phyloP scores from a whole-genome alignment of 768 basidiomycete species.

The Amanita polypyramis region DNA sequence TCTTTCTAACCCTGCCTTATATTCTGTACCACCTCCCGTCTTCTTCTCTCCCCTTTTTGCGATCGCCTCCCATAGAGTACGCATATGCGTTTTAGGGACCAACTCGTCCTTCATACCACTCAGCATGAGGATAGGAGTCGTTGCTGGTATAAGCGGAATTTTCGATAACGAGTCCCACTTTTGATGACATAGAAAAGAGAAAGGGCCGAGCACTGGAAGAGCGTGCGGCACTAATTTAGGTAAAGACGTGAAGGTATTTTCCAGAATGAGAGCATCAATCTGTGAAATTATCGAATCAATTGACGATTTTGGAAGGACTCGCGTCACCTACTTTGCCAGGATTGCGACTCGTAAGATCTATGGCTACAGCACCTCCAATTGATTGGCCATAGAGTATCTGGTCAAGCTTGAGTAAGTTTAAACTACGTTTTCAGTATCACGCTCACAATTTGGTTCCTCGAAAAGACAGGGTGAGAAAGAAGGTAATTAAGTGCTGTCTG shows the following conservation, averaged over 20 bases:
- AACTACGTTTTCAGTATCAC: background rate
- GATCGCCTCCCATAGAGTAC: conserved; percentile 55
- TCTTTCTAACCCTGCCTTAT: conserved; percentile 39
- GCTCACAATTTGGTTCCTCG: conserved; percentile 58
- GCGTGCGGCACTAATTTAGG: conserved; percentile 73
- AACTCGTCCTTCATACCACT: conserved; percentile 66
- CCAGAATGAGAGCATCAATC: conserved; percentile 75
- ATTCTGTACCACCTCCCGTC: conserved; percentile 24
- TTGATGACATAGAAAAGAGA: conserved; percentile 77
- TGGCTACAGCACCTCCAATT: conserved; percentile 88
- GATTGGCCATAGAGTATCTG: conserved; percentile 77
- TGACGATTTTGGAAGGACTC: background rate
- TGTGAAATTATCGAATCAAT: conserved; percentile 16
- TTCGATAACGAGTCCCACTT: conserved; percentile 77
- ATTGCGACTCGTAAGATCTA: conserved; percentile 78
- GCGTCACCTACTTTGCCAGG: conserved; percentile 42
- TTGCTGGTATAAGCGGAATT: conserved; percentile 48
- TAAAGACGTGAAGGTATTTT: conserved; percentile 89
- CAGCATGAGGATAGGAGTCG: conserved; percentile 72
- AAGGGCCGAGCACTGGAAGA: conserved; percentile 60
- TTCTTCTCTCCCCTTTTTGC: conserved; percentile 41
- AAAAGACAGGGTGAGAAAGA: conserved; percentile 47
- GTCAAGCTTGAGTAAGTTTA: background rate
- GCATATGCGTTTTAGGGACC: conserved; percentile 72
- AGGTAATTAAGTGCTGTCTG: conserved; percentile 77